These are phyloP conservation scores for Lactarius sanguifluus DNA, from an alignment of 768 basidiomycete genomes.

Conservation along the genomic window DNA sequence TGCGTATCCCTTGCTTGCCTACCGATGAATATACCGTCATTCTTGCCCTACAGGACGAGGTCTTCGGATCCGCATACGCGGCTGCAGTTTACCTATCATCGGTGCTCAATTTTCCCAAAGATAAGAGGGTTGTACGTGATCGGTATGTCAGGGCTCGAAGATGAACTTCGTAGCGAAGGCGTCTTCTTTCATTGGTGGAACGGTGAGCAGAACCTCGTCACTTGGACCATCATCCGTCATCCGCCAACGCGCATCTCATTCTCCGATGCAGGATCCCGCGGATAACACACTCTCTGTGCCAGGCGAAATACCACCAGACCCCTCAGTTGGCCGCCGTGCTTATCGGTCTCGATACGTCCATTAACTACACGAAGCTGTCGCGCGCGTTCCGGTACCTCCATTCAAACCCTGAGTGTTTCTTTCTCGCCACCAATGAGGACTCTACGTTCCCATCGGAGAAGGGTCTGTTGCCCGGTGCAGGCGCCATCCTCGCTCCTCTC, in stretches of 20 bases:
- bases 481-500: constrained; percentile 80
- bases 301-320: constrained; percentile 71
- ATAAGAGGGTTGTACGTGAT: constrained; percentile 97
- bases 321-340: constrained; percentile 86
- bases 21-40: constrained; percentile 5
- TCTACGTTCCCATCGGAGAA: constrained; percentile 82
- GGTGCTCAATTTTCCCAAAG: constrained; percentile 82
- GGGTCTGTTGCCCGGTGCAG: constrained; percentile 79
- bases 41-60: constrained; percentile 71
- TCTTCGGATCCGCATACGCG: constrained; percentile 93
- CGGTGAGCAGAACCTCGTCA: constrained; percentile 49
- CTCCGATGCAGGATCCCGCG: constrained; percentile 63
- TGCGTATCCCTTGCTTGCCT: constrained; percentile 43
- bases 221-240: constrained; percentile 14
- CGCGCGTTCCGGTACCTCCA: constrained; percentile 91
- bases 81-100: constrained; percentile 83
- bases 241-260: constrained; percentile 17
- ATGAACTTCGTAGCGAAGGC: constrained; percentile 89
- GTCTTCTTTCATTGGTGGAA: constrained; percentile 77
- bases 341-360: constrained; percentile 83
- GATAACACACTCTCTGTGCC: constrained; percentile 77
- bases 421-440: constrained; percentile 91
- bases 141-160: constrained; percentile 87
- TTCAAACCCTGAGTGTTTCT: constrained; percentile 74
- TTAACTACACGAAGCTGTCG: constrained; percentile 93